Evolutionary conservation across 768 basidiomycete species (phyloP).

Genomic region (Amanita pallidorosea): DNA sequence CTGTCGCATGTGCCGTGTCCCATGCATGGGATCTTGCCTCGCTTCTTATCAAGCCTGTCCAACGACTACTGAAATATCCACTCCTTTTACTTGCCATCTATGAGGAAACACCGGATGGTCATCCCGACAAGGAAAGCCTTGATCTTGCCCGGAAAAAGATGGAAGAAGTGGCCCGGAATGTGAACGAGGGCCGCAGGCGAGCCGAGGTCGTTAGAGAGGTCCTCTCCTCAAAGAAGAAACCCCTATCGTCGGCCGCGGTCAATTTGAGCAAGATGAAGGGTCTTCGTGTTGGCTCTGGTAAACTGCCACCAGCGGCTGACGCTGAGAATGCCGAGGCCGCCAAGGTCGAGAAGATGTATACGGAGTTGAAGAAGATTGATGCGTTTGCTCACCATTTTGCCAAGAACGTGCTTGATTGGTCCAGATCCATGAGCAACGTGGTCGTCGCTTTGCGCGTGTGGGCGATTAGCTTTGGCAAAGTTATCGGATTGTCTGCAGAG

Average conservation of each 20-base stretch:
- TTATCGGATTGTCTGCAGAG: slow-evolving; percentile 47
- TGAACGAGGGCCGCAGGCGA: slow-evolving; percentile 70
- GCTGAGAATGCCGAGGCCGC: slow-evolving; percentile 29
- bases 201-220: slow-evolving; percentile 76
- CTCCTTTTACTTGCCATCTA: slow-evolving; percentile 72
- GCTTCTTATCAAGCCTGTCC: slow-evolving; percentile 95
- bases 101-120: slow-evolving; percentile 59
- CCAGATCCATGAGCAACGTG: slow-evolving; percentile 35
- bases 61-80: slow-evolving; percentile 90
- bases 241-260: slow-evolving; percentile 41
- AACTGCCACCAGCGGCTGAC: slow-evolving; percentile 9
- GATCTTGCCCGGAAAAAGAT: slow-evolving; percentile 42
- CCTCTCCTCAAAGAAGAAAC: slow-evolving; percentile 35
- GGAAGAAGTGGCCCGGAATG: slow-evolving; percentile 63
- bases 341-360: slow-evolving; percentile 43
- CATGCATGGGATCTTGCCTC: slow-evolving; percentile 92
- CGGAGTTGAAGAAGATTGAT: slow-evolving; percentile 45
- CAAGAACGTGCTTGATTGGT: slow-evolving; percentile 55
- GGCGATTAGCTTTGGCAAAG: slow-evolving; percentile 55
- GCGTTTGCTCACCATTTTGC: slow-evolving; percentile 52
- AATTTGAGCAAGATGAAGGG: slow-evolving; percentile 53
- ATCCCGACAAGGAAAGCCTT: slow-evolving; percentile 55
- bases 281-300: slow-evolving; percentile 21
- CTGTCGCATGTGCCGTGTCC: slow-evolving; percentile 58
- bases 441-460: slow-evolving; percentile 45